Percentiles rank a stretch among this genome's conserved stretches.
These are phyloP conservation scores for Cercospora janseana DNA, from an alignment of 2,329 filamentous ascomycete species.

Conservation along the genomic window DNA sequence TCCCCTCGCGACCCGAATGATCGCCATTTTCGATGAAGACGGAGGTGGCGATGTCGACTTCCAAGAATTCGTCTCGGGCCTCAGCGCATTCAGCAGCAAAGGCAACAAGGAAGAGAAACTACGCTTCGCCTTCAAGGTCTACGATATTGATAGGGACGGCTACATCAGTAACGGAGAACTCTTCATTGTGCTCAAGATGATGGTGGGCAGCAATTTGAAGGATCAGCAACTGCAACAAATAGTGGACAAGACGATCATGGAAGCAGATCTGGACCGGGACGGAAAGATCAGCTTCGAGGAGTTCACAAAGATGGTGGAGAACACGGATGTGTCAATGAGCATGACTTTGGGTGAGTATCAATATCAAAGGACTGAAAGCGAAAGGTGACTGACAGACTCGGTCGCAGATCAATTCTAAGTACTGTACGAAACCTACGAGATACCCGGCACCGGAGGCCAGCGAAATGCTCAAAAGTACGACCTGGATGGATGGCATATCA, in stretches of 20 bases:
- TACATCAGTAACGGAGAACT: constrained; percentile 99
- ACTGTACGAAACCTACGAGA: constrained; percentile 14
- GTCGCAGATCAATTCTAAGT: constrained; percentile 25
- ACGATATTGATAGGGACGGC: constrained; percentile 97
- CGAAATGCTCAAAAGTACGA: not conserved
- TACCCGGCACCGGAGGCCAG: constrained; percentile 5
- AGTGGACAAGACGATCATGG: constrained; percentile 99
- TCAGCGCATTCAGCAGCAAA: constrained; percentile 94
- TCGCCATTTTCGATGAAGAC: constrained; percentile 98
- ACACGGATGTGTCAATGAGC: constrained; percentile 70
- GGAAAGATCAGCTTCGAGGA: constrained; percentile 99
- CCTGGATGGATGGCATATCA: not conserved
- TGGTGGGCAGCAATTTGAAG: constrained; percentile 98
- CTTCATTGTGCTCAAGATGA: constrained; percentile 99
- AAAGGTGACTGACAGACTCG: not conserved
- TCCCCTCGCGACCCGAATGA: constrained; percentile 96
- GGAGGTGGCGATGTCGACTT: constrained; percentile 97
- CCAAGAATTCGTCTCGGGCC: constrained; percentile 93
- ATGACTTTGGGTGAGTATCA: constrained; percentile 63
- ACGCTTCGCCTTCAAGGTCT: constrained; percentile 97
- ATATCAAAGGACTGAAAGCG: not conserved
- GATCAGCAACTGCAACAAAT: constrained; percentile 98
- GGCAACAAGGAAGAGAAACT: constrained; percentile 99
- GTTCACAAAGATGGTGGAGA: constrained; percentile 98
- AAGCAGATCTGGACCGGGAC: constrained; percentile 91